A percentile compares a stretch with the other conserved stretches of the same genome.
phyloP scores from a whole-genome alignment of 164 flowering plant genomes.

The Vitis riparia region DNA sequence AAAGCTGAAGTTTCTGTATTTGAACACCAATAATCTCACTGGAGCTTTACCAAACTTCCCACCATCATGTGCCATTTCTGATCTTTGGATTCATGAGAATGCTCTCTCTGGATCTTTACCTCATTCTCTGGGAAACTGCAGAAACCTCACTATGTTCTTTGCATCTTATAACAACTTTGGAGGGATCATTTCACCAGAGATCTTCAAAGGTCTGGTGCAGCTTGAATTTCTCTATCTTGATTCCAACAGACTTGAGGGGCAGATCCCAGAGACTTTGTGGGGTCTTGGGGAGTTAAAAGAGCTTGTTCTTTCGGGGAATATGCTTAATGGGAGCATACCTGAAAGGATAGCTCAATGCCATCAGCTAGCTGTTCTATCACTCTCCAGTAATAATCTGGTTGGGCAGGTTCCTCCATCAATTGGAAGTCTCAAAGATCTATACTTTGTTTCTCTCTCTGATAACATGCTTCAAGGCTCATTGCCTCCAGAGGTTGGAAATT shows the following conservation, averaged over 20 bases:
- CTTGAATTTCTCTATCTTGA: slow-evolving; percentile 19
- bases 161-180: slow-evolving; percentile 10
- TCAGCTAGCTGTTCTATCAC: slow-evolving; percentile 7
- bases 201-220: slow-evolving; percentile 9
- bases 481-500: slow-evolving; percentile 25
- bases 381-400: slow-evolving; percentile 10
- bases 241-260: slow-evolving; percentile 16
- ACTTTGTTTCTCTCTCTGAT: slow-evolving; percentile 6
- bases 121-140: slow-evolving; percentile 2
- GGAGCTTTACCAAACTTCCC: slow-evolving; percentile 16
- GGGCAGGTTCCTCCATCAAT: slow-evolving; percentile 20
- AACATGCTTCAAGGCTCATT: slow-evolving; percentile 20
- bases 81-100: slow-evolving; percentile 27
- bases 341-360: slow-evolving; percentile 13
- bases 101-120: slow-evolving; percentile 14
- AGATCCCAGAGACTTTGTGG: slow-evolving; percentile 22
- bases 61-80: slow-evolving; percentile 5
- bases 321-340: slow-evolving; percentile 19
- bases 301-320: slow-evolving; percentile 24
- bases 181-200: slow-evolving; percentile 10
- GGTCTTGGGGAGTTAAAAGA: slow-evolving; percentile 10
- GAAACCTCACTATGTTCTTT: slow-evolving; percentile 11
- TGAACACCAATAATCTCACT: slow-evolving; percentile 23
- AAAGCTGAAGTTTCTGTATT: slow-evolving; percentile 12
- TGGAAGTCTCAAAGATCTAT: slow-evolving; percentile 12